Conservation (phyloP, 768 basidiomycete species). For the Podaxis sp. region DNA sequence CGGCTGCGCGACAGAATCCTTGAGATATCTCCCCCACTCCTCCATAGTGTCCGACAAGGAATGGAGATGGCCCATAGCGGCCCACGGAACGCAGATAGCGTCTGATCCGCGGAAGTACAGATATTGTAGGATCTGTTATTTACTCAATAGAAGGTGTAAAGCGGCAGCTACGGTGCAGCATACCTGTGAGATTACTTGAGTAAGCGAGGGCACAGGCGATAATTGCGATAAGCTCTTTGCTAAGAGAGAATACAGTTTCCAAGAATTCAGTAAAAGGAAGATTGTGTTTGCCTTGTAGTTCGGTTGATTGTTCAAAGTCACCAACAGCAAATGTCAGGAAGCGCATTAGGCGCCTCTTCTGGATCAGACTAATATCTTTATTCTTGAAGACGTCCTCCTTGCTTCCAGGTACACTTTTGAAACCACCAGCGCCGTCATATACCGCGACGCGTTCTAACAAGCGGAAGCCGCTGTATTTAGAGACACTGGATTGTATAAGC, state of each 20-base stretch:
- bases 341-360: conserved; percentile 91
- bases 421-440: conserved; percentile 43
- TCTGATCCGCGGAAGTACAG: conserved; percentile 68
- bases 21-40: conserved; percentile 90
- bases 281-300: conserved; percentile 54
- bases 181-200: conserved; percentile 60
- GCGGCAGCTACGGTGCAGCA: conserved; percentile 14
- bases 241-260: conserved; percentile 59
- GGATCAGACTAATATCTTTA: conserved; percentile 69
- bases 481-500: conserved; percentile 78
- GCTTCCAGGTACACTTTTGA: conserved; percentile 77
- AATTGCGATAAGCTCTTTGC: conserved; percentile 50
- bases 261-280: conserved; percentile 64
- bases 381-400: conserved; percentile 95
- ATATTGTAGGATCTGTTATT: conserved; percentile 58
- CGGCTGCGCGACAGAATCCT: conserved; percentile 85
- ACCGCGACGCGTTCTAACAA: conserved; percentile 71
- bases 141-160: neutral
- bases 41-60: conserved; percentile 94
- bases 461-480: conserved; percentile 89
- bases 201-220: conserved; percentile 81
- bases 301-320: conserved; percentile 65
- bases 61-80: conserved; percentile 78
- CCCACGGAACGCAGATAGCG: conserved; percentile 77
- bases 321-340: conserved; percentile 80